Conservation (phyloP, 768 basidiomycete species). For the Tricholoma matsutake region DNA sequence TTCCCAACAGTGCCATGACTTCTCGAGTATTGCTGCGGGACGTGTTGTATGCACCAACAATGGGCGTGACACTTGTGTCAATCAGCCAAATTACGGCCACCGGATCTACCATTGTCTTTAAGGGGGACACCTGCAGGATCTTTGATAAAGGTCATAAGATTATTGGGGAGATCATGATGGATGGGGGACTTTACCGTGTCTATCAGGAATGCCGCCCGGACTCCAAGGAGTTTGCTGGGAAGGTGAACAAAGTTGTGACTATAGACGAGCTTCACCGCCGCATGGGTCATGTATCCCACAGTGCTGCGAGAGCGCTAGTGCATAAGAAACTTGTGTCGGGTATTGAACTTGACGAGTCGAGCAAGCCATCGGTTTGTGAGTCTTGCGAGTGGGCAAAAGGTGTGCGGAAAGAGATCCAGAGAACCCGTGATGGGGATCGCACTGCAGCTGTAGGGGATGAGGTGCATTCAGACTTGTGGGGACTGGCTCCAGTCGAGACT, state of each 20-base stretch:
- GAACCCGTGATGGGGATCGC: not conserved
- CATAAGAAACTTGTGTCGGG: not conserved
- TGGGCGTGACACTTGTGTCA: not conserved
- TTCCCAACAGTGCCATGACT: not conserved
- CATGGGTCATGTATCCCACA: not conserved
- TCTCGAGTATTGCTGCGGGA: constrained; percentile 2
- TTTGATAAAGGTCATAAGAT: not conserved
- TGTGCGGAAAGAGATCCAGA: not conserved
- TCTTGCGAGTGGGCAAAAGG: not conserved
- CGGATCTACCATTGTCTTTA: not conserved
- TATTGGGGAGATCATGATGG: not conserved
- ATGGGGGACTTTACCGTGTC: not conserved
- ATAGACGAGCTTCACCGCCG: not conserved
- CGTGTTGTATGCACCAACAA: not conserved
- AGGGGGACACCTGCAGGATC: not conserved
- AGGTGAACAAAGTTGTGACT: not conserved
- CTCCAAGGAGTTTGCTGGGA: not conserved
- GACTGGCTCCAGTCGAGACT: constrained; percentile 23
- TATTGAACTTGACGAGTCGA: not conserved
- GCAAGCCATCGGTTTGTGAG: not conserved
- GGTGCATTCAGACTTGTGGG: constrained; percentile 35
- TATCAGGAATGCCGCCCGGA: not conserved
- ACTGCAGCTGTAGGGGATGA: constrained; percentile 7
- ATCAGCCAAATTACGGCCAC: not conserved
- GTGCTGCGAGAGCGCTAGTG: not conserved